Percentiles rank a stretch among this genome's conserved stretches.
phyloP scores from a whole-genome alignment of 2,329 filamentous ascomycete genomes.

The Ceratocystis diversiconidia region DNA sequence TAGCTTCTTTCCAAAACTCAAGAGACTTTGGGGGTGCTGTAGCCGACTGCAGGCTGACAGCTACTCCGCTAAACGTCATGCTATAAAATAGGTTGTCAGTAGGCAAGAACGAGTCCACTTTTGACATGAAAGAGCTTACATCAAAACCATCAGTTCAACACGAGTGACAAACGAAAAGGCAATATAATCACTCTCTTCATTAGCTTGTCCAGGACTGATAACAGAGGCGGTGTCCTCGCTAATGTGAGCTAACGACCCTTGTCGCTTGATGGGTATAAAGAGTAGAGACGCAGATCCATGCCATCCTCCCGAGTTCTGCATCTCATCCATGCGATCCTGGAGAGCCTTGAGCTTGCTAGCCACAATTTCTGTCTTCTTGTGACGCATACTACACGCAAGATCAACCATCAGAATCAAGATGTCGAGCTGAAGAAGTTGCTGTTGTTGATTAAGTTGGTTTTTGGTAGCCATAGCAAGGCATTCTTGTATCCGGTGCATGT shows the following conservation, averaged over 20 bases:
- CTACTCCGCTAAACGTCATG: slow-evolving; percentile 42
- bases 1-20: slow-evolving; percentile 31
- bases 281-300: slow-evolving; percentile 35
- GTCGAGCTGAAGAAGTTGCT: slow-evolving; percentile 51
- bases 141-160: slow-evolving; percentile 40
- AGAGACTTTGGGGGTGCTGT: slow-evolving; percentile 25
- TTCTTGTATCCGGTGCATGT: slow-evolving; percentile 54
- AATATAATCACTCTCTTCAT: slow-evolving; percentile 38
- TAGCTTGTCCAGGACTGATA: slow-evolving; percentile 33
- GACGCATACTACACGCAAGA: slow-evolving; percentile 52
- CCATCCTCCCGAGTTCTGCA: slow-evolving; percentile 33
- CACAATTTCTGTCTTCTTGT: slow-evolving; percentile 43
- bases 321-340: slow-evolving; percentile 47
- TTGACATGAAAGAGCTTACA: slow-evolving; percentile 29
- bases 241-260: slow-evolving; percentile 28
- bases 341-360: slow-evolving; percentile 46
- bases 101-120: neutral
- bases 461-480: slow-evolving; percentile 62
- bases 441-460: slow-evolving; percentile 51
- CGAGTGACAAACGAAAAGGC: slow-evolving; percentile 48
- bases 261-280: slow-evolving; percentile 40
- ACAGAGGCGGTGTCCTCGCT: slow-evolving; percentile 44
- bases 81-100: slow-evolving; percentile 24
- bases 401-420: slow-evolving; percentile 54
- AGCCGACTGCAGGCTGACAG: slow-evolving; percentile 29